A percentile compares a stretch with the other conserved stretches of the same genome.
phyloP scores from a whole-genome alignment of 805 yeast genomes.

The Cyberlindnera maclurae region DNA sequence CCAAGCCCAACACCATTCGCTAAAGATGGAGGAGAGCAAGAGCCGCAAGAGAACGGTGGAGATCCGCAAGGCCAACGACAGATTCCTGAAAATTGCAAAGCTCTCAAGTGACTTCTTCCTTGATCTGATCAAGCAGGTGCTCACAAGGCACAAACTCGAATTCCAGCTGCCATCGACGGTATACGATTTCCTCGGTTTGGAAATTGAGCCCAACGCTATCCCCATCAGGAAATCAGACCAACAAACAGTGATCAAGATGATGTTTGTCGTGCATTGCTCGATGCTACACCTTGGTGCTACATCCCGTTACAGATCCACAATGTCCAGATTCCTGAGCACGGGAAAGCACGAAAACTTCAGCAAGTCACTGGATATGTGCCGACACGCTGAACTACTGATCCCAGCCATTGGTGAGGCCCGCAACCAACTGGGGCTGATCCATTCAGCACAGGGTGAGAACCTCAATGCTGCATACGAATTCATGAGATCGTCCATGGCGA shows the following conservation, averaged over 20 bases:
- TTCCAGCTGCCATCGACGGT: constrained; percentile 15
- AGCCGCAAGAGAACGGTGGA: constrained; percentile 36
- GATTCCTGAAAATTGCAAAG: constrained; percentile 41
- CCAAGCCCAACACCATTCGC: constrained; percentile 9
- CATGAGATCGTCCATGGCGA: constrained; percentile 35
- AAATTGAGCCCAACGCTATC: constrained; percentile 5
- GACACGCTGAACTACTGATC: constrained; percentile 45
- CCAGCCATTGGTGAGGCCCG: constrained; percentile 68
- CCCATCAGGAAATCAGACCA: constrained; percentile 9
- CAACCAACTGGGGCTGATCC: constrained; percentile 50
- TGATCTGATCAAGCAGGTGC: constrained; percentile 33
- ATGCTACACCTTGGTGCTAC: constrained; percentile 50
- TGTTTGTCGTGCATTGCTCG: constrained; percentile 42
- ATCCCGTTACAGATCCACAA: constrained; percentile 46
- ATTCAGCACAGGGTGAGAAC: constrained; percentile 30
- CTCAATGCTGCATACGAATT: constrained; percentile 35
- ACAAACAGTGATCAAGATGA: constrained; percentile 18
- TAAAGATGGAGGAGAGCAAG: constrained; percentile 15
- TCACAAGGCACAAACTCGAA: constrained; percentile 32
- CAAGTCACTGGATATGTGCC: constrained; percentile 40
- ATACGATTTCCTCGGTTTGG: constrained; percentile 9
- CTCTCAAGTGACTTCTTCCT: constrained; percentile 42
- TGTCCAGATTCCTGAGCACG: constrained; percentile 26
- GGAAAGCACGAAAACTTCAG: constrained; percentile 34
- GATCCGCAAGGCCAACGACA: constrained; percentile 46